Conservation (phyloP, 257 asterid species). For the Jacaranda copaia region DNA sequence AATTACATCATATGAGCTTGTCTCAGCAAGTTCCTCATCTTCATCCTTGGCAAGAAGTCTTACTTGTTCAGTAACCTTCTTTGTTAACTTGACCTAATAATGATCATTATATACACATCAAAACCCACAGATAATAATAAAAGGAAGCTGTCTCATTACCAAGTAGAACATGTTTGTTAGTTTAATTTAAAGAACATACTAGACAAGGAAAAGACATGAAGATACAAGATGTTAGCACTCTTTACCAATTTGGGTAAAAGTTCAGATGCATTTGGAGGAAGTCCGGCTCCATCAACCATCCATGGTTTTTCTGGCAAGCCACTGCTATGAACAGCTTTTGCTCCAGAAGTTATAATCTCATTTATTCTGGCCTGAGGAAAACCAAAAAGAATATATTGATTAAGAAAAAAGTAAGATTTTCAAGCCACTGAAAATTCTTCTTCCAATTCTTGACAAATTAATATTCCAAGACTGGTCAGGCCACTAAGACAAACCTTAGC, state of each 20-base stretch:
- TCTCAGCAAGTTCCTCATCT: conserved; percentile 85
- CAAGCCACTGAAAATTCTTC: conserved; percentile 2
- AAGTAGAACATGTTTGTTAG: conserved; percentile 10
- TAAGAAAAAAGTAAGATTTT: neutral
- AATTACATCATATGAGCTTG: conserved; percentile 77
- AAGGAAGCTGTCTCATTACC: neutral
- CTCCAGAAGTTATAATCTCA: conserved; percentile 81
- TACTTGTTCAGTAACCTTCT: conserved; percentile 95
- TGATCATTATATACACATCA: conserved; percentile 20
- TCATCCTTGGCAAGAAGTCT: conserved; percentile 83
- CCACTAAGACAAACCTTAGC: conserved; percentile 78
- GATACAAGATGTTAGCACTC: conserved; percentile 17
- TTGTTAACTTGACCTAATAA: conserved; percentile 75
- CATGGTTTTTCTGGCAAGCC: conserved; percentile 67
- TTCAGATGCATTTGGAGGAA: conserved; percentile 82
- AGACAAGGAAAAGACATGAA: conserved; percentile 4
- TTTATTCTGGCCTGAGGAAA: conserved; percentile 74
- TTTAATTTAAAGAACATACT: conserved; percentile 23
- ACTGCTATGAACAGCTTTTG: conserved; percentile 46
- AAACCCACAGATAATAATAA: conserved; percentile 9
- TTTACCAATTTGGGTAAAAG: conserved; percentile 83
- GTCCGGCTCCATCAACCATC: conserved; percentile 98
- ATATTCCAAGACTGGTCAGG: conserved; percentile 9
- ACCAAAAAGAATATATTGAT: neutral
- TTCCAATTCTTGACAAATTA: neutral